Base-by-base conservation (phyloP, 192 early-diverging fungal species). In the Backusella tuberculispora region DNA sequence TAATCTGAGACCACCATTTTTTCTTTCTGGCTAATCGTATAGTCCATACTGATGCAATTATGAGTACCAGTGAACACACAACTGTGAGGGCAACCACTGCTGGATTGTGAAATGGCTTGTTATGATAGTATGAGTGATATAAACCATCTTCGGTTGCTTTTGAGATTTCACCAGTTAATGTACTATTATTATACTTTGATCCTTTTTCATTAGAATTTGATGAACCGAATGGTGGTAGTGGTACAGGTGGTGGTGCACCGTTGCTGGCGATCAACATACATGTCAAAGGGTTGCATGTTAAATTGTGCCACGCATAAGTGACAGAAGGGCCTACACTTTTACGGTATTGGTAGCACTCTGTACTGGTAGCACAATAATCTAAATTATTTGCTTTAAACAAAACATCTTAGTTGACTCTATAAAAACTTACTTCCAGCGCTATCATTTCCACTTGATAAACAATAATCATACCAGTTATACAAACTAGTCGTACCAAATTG, bases 281-380 rank as follows among this genome's bases (percentile, higher is more conserved):
- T 6, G 45, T 75, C 6, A 21, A 41, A 1, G 74, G 66, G 38
- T 75, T 65, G 40, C 74, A 75, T 1, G 74, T 75, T 14, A 75
- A 41, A 43, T 46, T 75, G 19, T 75, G 74, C 74, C 74, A 75
- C 29, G 66, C 44, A 41, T 68, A 68, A 29, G 15, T 75, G n/a
- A 53, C 48, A 1, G 73, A 24, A 21, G 74, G 53, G 13, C 66
- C 66, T 17, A 17, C 9, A 17, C 19, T 46, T 66, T 53, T 66
- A 0, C 65, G 65, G 45, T 75, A 75, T 53, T 75, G 74, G 48
- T 75, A 75, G 44, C 74, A 75, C 45, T 75, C 66, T 42, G 74
- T 43, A 17, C 65, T 50, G 6, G 74, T 75, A 7, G 74, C 74
- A 67, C 74, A 75, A 69, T 65, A 75, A 67, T 68, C 74, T 70